Base-by-base conservation (phyloP, 2,329 filamentous ascomycete species). In the Alternaria rosae region DNA sequence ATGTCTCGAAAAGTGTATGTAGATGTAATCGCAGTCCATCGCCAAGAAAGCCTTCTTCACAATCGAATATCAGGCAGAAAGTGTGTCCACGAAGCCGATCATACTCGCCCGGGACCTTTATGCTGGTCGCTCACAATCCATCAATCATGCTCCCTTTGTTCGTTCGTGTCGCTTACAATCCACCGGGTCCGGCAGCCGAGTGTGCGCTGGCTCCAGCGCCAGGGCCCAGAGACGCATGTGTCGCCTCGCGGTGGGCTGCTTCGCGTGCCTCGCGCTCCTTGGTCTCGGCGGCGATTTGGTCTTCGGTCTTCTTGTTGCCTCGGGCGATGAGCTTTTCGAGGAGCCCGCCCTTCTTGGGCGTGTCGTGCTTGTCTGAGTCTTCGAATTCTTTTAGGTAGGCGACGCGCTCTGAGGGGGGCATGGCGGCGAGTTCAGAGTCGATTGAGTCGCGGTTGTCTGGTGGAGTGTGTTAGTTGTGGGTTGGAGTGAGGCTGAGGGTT, bases 341-440 rank as follows among this genome's bases (percentile, higher is more conserved):
- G 17, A 76, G 68, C 23, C 73, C 70, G 28, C 75, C 75, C 66
- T 75, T 76, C 66, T 77, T 78, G 28, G 72, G 70, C 43, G 60
- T 56, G 53, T 67, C 76, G 25, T 68, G 65, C 58, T 71, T 70
- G 63, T 78, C 76, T 32, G 75, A 75, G 26, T 78, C 72, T 43
- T 78, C 76, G 38, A 76, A 76, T 62, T 78, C 76, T 59, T 74
- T 74, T 12, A 78, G 59, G 56, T 78, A 78, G 30, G 71, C 71
- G 28, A 72, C 72, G 58, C 76, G 75, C 65, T 78, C 76, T 15
- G 72, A 68, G 8, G 75, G 75, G 13, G 70, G 61, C 71, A 78
- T 77, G 47, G 67, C 64, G 12, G 70, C 75, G 23, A 78, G 69
- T 59, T 78, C 76, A 32, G 68, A 70, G 62, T 78, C 76, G 69